Base-by-base conservation (phyloP, 1,284 basidiomycete genomes). In the Cryptococcus depauperatus region DNA sequence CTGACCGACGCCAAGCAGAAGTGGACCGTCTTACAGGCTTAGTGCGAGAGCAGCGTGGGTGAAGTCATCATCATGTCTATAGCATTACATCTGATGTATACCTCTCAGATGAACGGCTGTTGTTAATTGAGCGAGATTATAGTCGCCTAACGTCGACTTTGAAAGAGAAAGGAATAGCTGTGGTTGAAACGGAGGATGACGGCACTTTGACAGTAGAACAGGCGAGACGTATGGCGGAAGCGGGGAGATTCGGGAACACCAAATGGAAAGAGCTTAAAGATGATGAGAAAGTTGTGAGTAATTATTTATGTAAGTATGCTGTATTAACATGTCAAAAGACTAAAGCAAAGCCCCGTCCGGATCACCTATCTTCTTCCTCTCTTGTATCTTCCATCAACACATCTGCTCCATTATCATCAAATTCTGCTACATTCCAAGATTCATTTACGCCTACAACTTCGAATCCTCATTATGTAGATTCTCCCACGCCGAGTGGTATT, bases 11-110 rank as follows among this genome's bases (percentile, higher is more conserved):
- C n/a, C n/a, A n/a, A n/a, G n/a, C n/a, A n/a, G n/a, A 79, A 6
- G 68, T 87, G 23, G 82, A 85, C 42, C 79, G 76, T 53, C 71
- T 92, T 42, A 78, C 80, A 66, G 76, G 77, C 35, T 68, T 84
- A 43, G 72, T 92, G 43, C 79, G 78, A 57, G 82, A 86, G 44
- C 87, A 89, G 73, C 82, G 85, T 87, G 50, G 54, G 64, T 43
- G 21, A 46, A 21, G 41, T 19, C 2, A 11, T 23, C 19, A 18
- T 13, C 22, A 4, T 26, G n/a, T 34, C 22, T 23, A 28, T 21
- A n/a, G 25, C 8, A 23, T 37, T 28, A 27, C 37, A 41, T n/a
- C n/a, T n/a, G n/a, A n/a, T n/a, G n/a, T 18, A 29, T n/a, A 35
- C 35, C 25, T n/a, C 16, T 5, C 37, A 65, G 63, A 68, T 32